A percentile compares a stretch with the other conserved stretches of the same genome.
phyloP scores from a whole-genome alignment of 2,329 filamentous ascomycete species.

The Exophiala sp. region DNA sequence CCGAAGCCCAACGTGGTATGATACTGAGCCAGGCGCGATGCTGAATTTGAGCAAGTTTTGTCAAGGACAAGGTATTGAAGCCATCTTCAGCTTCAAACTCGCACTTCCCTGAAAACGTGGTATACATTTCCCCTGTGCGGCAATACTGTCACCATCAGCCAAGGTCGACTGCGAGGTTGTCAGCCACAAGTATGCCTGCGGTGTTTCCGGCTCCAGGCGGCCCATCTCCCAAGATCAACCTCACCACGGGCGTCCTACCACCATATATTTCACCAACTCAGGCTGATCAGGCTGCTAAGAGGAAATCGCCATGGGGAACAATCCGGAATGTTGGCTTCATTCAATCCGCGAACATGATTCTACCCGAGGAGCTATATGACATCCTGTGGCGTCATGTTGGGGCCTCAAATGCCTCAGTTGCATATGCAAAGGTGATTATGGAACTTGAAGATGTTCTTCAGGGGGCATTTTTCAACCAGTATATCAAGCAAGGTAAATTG shows the following conservation, averaged over 20 bases:
- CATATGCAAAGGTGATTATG: slow-evolving; percentile 69
- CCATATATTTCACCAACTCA: slow-evolving; percentile 66
- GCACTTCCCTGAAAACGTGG: too few relatives aligned
- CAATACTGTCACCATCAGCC: too few relatives aligned
- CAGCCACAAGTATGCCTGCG: slow-evolving; percentile 1
- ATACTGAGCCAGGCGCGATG: too few relatives aligned
- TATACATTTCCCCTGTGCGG: too few relatives aligned
- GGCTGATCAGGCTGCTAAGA: slow-evolving; percentile 66
- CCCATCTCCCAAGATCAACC: slow-evolving; percentile 45
- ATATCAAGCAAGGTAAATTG: slow-evolving; percentile 70
- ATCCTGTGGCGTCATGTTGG: slow-evolving; percentile 54
- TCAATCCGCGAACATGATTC: slow-evolving; percentile 66
- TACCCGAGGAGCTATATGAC: slow-evolving; percentile 53
- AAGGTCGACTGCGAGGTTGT: too few relatives aligned
- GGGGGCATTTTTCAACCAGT: slow-evolving; percentile 73
- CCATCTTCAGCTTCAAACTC: too few relatives aligned
- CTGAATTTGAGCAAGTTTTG: too few relatives aligned
- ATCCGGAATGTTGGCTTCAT: slow-evolving; percentile 64
- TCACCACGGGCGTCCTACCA: slow-evolving; percentile 59
- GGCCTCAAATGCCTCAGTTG: slow-evolving; percentile 35
- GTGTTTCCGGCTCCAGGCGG: slow-evolving; percentile 1
- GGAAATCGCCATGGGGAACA: slow-evolving; percentile 71
- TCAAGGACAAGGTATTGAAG: too few relatives aligned
- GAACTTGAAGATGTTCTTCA: slow-evolving; percentile 68
- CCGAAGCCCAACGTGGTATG: too few relatives aligned